phyloP scores from a whole-genome alignment of 768 basidiomycete genomes.

The Rhizopogon vesiculosus region DNA sequence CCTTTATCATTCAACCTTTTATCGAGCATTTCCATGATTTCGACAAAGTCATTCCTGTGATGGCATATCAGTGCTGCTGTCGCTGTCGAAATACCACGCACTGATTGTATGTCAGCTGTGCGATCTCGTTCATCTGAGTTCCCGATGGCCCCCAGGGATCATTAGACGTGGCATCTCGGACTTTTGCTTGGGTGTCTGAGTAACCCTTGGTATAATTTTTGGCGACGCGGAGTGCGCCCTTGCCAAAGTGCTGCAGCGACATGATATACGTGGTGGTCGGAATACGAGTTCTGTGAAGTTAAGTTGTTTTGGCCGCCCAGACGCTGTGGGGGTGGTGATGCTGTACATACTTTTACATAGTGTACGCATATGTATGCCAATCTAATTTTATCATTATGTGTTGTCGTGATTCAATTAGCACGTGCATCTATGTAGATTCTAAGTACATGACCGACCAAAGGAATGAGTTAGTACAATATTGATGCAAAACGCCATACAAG shows the following conservation, averaged over 20 bases:
- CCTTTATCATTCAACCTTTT: conserved; percentile 98
- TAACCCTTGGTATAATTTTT: conserved; percentile 97
- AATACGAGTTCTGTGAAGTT: too few relatives aligned
- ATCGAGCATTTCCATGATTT: conserved; percentile 99
- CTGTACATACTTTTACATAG: neutral
- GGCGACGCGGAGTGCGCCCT: conserved; percentile 78
- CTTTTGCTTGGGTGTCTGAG: conserved; percentile 92
- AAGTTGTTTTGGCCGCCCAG: too few relatives aligned
- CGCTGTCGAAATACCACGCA: conserved; percentile 30
- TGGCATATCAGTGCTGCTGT: too few relatives aligned
- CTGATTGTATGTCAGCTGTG: conserved; percentile 97
- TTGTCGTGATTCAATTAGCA: too few relatives aligned
- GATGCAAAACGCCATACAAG: neutral
- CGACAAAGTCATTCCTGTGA: conserved; percentile 85
- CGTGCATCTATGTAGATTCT: too few relatives aligned
- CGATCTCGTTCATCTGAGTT: conserved; percentile 98
- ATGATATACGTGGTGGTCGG: conserved; percentile 12
- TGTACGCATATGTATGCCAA: neutral
- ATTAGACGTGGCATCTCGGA: conserved; percentile 94
- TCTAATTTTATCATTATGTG: conserved; percentile 1
- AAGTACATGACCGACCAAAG: neutral
- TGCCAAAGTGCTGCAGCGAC: conserved; percentile 76
- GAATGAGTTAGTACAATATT: conserved; percentile 4
- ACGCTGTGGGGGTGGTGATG: neutral
- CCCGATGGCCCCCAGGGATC: conserved; percentile 98